These are phyloP conservation scores for Crataegus laevigata DNA, from an alignment of 306 rosid species.

Conservation along the genomic window DNA sequence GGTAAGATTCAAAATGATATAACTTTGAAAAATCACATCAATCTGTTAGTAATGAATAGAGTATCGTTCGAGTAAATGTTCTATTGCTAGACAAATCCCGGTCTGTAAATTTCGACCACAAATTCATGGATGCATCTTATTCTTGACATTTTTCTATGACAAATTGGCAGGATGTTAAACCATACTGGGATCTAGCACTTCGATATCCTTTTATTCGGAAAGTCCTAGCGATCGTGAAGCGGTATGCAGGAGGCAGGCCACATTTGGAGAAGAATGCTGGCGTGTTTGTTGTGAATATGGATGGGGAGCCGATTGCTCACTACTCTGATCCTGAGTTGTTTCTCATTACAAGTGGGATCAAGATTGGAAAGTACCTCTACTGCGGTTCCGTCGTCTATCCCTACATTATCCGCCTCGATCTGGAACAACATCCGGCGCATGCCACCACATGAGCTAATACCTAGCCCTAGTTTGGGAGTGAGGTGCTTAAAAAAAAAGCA, in stretches of 20 bases:
- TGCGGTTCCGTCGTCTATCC: constrained; percentile 40
- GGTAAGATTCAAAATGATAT: too few species aligned
- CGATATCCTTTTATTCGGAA: constrained; percentile 57
- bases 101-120: too few species aligned
- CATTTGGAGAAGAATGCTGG: constrained; percentile 37
- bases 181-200: constrained; percentile 16
- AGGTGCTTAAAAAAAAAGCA: too few species aligned
- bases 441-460: constrained; percentile 16
- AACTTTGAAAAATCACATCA: neutral
- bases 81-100: too few species aligned
- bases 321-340: constrained; percentile 40
- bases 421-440: constrained; percentile 37
- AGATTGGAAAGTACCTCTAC: constrained; percentile 56
- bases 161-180: constrained; percentile 34
- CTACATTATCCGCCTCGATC: constrained; percentile 41
- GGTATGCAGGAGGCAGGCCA: constrained; percentile 2
- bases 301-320: constrained; percentile 40
- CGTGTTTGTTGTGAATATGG: constrained; percentile 46
- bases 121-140: neutral
- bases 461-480: too few species aligned
- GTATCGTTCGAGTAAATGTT: too few species aligned
- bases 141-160: neutral
- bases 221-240: constrained; percentile 12
- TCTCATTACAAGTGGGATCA: constrained; percentile 41
- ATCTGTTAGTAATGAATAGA: neutral